These are phyloP conservation scores for Auricularia cornea DNA, from an alignment of 768 basidiomycete genomes.

Conservation along the genomic window DNA sequence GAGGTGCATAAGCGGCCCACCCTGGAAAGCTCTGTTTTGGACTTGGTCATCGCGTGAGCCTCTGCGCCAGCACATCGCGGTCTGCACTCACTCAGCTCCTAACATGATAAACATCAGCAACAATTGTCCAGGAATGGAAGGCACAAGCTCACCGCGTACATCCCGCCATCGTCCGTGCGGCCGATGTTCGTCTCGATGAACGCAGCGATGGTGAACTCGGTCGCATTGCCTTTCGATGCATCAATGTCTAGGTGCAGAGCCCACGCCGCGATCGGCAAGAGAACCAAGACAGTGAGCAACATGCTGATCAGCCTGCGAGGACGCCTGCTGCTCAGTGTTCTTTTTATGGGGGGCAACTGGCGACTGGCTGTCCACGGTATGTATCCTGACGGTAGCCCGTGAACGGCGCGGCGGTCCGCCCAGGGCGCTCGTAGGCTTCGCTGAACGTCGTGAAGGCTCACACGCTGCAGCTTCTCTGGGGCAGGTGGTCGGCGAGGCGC, in stretches of 20 bases:
- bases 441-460: too few species aligned
- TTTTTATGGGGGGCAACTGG: too few species aligned
- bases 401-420: too few species aligned
- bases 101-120: neutral
- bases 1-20: neutral
- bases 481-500: too few species aligned
- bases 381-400: too few species aligned
- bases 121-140: neutral
- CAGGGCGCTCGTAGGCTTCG: too few species aligned
- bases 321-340: too few species aligned
- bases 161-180: slow-evolving; percentile 40
- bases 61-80: neutral
- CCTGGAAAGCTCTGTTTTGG: slow-evolving; percentile 61
- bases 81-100: neutral
- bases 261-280: neutral
- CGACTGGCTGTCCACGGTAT: too few species aligned
- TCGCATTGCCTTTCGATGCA: neutral
- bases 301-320: too few species aligned
- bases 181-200: neutral
- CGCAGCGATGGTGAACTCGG: neutral
- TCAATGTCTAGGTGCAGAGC: neutral
- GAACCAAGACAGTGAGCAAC: too few species aligned
- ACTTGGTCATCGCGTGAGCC: slow-evolving; percentile 39
- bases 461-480: too few species aligned
- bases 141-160: slow-evolving; percentile 50